phyloP scores from a whole-genome alignment of 345 rosid genomes.

The Ceriops tagal region DNA sequence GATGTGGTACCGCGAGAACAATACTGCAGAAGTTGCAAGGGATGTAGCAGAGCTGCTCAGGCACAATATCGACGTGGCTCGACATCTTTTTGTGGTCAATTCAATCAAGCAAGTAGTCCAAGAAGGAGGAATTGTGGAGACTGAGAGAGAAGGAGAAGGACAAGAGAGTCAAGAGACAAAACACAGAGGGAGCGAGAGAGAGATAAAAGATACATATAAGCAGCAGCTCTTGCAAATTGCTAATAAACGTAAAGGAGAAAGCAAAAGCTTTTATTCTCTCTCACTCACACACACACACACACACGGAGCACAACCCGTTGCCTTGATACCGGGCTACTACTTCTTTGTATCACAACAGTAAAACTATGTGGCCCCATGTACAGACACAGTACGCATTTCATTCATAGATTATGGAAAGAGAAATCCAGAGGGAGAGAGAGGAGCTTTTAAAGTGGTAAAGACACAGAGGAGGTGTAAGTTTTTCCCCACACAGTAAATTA shows the following conservation, averaged over 20 bases:
- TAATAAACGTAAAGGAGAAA: constrained; percentile 22
- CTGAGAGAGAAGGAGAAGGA: constrained; percentile 7
- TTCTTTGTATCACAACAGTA: constrained; percentile 31
- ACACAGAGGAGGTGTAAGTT: background rate
- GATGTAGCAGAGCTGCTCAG: constrained; percentile 97
- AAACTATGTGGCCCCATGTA: constrained; percentile 15
- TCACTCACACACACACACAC: background rate
- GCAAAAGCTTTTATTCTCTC: constrained; percentile 29
- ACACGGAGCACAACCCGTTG: constrained; percentile 4
- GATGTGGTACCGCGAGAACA: constrained; percentile 78
- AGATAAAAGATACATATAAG: background rate
- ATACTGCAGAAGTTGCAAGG: constrained; percentile 99
- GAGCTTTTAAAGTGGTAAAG: background rate
- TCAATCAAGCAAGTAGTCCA: background rate
- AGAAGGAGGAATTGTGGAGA: constrained; percentile 14
- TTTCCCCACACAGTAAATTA: background rate
- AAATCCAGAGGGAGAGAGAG: background rate
- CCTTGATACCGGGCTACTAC: constrained; percentile 22
- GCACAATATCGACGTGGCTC: constrained; percentile 25
- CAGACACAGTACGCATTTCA: background rate
- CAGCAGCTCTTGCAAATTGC: constrained; percentile 23
- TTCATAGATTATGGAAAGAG: background rate
- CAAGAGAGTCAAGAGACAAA: constrained; percentile 4
- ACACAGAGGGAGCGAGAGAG: constrained; percentile 19
- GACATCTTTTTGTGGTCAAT: constrained; percentile 29